Evolutionary conservation across 441 rosid species (phyloP), one percentile per base, ranked within the genome.

Genomic region (Bocquillonia castaneifolia): DNA sequence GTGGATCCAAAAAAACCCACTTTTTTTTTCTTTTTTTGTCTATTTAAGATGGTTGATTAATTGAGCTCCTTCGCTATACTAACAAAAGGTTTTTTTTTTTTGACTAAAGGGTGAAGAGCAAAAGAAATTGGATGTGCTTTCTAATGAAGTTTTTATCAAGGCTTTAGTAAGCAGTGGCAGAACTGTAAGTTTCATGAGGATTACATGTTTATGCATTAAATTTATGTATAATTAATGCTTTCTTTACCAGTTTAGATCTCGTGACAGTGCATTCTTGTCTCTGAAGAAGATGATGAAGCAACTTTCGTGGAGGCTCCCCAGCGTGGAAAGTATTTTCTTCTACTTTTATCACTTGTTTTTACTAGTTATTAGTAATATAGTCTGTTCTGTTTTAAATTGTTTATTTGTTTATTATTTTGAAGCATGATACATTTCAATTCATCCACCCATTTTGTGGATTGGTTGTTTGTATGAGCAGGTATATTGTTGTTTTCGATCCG

Each of bases 101-200:
- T 66, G 53, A 32, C 40, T 66, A 42, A 75, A 93, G 98, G 98
- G 97, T 66, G 98, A 93, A 74, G 96, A 93, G 79, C 98, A 93
- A 79, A 93, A 93, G 95, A 93, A 93, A 64, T 75, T 93, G 67
- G 99, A 93, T 83, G 96, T 93, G 66, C 96, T 93, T 45, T 93
- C 98, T 1, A 93, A 93, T 59, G 96, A 93, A 47, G 97, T 93
- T 56, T 93, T 93, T 75, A 53, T 93, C 76, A 93, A 93, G 76
- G 99, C 99, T 72, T 84, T 93, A 75, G 82, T 89, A 22, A 93
- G 99, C 95, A 93, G 99, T 74, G 95, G 99, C 60, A 81, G 97
- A 72, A 93, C 99, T 7, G 96, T 93, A 76, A 85, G 96, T 81
- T n/a, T n/a, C n/a, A 14, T 32, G 23, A 1, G 57, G 32, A 37